Evolutionary conservation across 257 asterid species (phyloP), one percentile per base, ranked within the genome.

Genomic region (Jacaranda mimosifolia): DNA sequence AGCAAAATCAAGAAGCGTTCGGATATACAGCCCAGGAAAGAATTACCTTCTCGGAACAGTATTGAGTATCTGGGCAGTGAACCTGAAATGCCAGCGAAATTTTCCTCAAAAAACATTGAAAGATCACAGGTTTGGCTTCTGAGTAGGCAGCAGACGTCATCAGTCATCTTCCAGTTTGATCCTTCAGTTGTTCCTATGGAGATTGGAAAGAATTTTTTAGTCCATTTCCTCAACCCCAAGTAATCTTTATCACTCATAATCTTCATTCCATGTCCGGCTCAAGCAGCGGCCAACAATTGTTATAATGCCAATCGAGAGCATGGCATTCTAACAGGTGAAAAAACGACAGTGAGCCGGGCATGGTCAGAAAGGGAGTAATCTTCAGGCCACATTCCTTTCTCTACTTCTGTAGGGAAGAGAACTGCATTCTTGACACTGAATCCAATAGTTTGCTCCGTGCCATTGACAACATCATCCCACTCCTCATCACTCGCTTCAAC

Each of bases 311-410:
- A 52, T 21, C 97, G 88, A 51, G 93, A 88, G 88, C 97, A 92
- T 3, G 94, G 90, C 98, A 93, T 95, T 85, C 89, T 78, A 21
- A 91, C 82, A 0, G 98, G 99, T 63, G 99, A 93, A 82, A 95
- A 91, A 1, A 95, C 97, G 57, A 95, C 99, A 0, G 99, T 95
- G 26, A 95, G 97, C 13, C 97, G 87, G 43, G 98, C 99, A 49
- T 93, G 99, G 89, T 95, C 99, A 3, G 99, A 95, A 57, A 95
- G 99, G 71, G 90, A 91, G 89, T 93, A 95, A 56, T 95, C 86
- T 59, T 95, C 98, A 0, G 99, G 99, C 99, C 99, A 95, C 86
- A 76, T 83, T 68, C 99, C 99, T 79, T 89, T 91, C 87, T 95
- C 99, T 3, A 89, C 98, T 83, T 95, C 97, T 3, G 96, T 85